phyloP scores from a whole-genome alignment of 306 rosid species.

The Sindora glabra region DNA sequence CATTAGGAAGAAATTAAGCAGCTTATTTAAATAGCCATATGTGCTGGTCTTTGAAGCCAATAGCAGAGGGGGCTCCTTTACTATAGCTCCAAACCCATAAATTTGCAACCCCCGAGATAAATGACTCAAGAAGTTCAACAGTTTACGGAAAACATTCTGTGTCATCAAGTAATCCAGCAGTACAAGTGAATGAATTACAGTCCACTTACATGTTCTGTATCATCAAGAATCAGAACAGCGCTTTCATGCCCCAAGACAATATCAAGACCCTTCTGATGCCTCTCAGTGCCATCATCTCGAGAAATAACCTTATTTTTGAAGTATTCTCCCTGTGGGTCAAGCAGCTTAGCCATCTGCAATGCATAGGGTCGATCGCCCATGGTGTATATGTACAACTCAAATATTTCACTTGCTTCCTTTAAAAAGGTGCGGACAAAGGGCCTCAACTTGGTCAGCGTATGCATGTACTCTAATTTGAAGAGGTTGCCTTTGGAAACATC shows the following conservation, averaged over 20 bases:
- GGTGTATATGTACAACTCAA: conserved; percentile 85
- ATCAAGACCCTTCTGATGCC: conserved; percentile 88
- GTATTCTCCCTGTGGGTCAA: conserved; percentile 78
- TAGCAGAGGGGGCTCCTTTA: not conserved
- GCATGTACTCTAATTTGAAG: conserved; percentile 51
- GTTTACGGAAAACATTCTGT: not conserved
- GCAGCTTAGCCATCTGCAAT: conserved; percentile 76
- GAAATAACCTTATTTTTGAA: conserved; percentile 71
- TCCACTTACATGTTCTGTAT: conserved; percentile 75
- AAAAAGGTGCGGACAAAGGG: conserved; percentile 70
- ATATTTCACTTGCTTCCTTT: conserved; percentile 66
- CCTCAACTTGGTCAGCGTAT: conserved; percentile 89
- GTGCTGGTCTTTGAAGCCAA: not conserved
- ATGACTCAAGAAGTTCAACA: not conserved
- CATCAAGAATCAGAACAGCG: conserved; percentile 83
- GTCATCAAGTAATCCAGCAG: conserved; percentile 3
- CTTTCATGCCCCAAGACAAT: conserved; percentile 82
- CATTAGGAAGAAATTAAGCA: not conserved
- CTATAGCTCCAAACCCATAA: not conserved
- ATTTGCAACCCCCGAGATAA: not conserved
- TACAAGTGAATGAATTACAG: not conserved
- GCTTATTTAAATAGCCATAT: not conserved
- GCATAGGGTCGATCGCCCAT: conserved; percentile 96
- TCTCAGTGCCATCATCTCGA: conserved; percentile 86
- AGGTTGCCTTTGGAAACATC: conserved; percentile 72